Percentiles rank a stretch among this genome's conserved stretches.
phyloP scores from a whole-genome alignment of 2,329 filamentous ascomycete species.

The Boeremia lycopersici region DNA sequence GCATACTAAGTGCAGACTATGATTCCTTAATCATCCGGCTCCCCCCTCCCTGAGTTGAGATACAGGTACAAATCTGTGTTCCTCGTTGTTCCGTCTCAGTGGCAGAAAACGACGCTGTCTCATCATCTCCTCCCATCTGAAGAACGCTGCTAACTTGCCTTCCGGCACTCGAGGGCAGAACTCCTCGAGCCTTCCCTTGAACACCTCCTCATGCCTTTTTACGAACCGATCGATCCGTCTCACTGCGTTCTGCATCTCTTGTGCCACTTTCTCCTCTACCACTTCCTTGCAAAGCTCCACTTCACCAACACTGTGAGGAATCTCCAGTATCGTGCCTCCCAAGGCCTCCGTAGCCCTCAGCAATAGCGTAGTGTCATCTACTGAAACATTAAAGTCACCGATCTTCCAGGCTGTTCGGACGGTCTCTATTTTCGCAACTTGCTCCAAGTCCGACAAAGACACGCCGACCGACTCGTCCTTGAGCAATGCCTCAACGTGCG shows the following conservation, averaged over 20 bases:
- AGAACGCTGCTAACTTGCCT: conserved; percentile 3
- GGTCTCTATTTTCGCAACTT: neutral
- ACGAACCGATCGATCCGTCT: neutral
- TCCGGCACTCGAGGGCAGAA: neutral
- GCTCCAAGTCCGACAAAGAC: neutral
- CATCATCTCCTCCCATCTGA: neutral
- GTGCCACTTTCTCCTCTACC: neutral
- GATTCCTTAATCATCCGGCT: neutral
- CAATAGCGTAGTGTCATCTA: neutral
- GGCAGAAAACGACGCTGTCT: neutral
- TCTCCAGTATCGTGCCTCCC: too few species aligned
- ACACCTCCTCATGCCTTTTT: neutral
- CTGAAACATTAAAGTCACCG: neutral
- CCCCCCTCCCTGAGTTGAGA: too few species aligned
- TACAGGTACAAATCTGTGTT: neutral
- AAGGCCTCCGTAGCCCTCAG: neutral
- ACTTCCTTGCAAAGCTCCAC: neutral
- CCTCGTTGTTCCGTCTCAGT: neutral
- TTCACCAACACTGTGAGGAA: neutral
- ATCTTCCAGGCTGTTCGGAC: neutral
- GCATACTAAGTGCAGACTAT: neutral
- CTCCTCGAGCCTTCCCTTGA: neutral
- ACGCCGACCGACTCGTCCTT: neutral
- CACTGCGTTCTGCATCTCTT: neutral
- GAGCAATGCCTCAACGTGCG: neutral